These are phyloP conservation scores for Tephrocybe sp. DNA, from an alignment of 768 basidiomycete species.

Conservation along the genomic window DNA sequence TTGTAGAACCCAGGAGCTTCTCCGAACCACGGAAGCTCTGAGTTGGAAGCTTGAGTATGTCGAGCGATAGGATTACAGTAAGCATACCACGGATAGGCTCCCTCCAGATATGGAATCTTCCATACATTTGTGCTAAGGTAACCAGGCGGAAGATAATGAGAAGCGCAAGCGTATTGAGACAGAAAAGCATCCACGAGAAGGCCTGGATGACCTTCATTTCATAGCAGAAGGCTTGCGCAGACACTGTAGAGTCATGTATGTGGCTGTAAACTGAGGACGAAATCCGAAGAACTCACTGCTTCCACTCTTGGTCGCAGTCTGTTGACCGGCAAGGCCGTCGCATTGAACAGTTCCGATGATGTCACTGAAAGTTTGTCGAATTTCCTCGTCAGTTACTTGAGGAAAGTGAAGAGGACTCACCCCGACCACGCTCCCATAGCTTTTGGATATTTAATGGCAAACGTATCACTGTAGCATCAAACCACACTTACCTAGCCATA, in stretches of 20 bases:
- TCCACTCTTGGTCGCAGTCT: slow-evolving; percentile 51
- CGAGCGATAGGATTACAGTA: background rate
- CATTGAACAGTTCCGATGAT: slow-evolving; percentile 68
- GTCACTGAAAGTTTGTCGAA: slow-evolving; percentile 56
- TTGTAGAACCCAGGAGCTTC: slow-evolving; percentile 68
- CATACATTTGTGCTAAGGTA: slow-evolving; percentile 51
- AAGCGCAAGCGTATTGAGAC: slow-evolving; percentile 45
- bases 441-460: slow-evolving; percentile 24
- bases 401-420: slow-evolving; percentile 36
- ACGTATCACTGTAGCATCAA: slow-evolving; percentile 1
- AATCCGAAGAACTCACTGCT: slow-evolving; percentile 40
- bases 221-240: slow-evolving; percentile 60
- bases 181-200: slow-evolving; percentile 76
- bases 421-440: slow-evolving; percentile 77
- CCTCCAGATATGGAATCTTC: slow-evolving; percentile 53
- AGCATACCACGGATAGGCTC: slow-evolving; percentile 54
- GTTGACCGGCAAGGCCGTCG: slow-evolving; percentile 43
- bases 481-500: slow-evolving; percentile 65
- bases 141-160: slow-evolving; percentile 58
- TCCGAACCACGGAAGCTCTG: slow-evolving; percentile 77
- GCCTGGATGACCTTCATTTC: slow-evolving; percentile 80
- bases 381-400: background rate
- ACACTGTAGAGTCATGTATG: slow-evolving; percentile 42
- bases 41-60: background rate
- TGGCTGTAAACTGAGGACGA: background rate